Base-by-base conservation (phyloP, 768 basidiomycete species). In the Panaeolus papilionaceus region DNA sequence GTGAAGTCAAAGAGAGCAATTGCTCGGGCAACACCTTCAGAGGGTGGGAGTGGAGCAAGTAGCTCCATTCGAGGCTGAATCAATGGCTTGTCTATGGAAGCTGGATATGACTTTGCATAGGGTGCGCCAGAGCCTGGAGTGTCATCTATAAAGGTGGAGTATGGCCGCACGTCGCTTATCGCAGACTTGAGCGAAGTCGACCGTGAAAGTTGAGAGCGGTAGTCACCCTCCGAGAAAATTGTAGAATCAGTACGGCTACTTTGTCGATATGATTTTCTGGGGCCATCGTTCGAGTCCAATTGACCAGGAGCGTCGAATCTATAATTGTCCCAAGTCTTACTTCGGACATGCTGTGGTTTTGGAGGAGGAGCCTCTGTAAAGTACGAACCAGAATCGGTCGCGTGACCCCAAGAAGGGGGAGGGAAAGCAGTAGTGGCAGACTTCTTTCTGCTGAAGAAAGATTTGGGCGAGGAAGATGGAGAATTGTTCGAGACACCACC, bases 1-100 rank as follows among this genome's bases (percentile, higher is more conserved):
- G 85, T 75, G 76, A 92, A 94, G 76, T 91, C 83, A 73, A 87
- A 93, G 67, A 92, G 73, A 2, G 93, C 93, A 58, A 94, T 88
- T 4, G 89, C 93, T 63, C 90, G 86, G 14, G 84, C 89, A 23
- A 93, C 80, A 28, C 90, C 91, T 73, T 91, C 88, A 63, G 81
- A 76, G 63, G 83, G 85, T 42, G 79, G 72, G 51, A 89, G 77
- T 37, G 88, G 86, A 65, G 75, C 78, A 38, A 74, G 76, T 28
- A 89, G 73, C 69, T 86, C 88, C 18, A 83, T 81, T 70, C 88
- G 87, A 14, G 85, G 78, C 67, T 80, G 79, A 66, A 87, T 77
- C 66, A 67, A 67, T n/a, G 72, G 73, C 4, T 64, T 67, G 26
- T 58, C 28, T 26, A 67, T 26, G n/a, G 67, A 40, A 14, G 63